These are phyloP conservation scores for Purshia tridentata DNA, from an alignment of 306 rosid genomes.

Conservation along the genomic window DNA sequence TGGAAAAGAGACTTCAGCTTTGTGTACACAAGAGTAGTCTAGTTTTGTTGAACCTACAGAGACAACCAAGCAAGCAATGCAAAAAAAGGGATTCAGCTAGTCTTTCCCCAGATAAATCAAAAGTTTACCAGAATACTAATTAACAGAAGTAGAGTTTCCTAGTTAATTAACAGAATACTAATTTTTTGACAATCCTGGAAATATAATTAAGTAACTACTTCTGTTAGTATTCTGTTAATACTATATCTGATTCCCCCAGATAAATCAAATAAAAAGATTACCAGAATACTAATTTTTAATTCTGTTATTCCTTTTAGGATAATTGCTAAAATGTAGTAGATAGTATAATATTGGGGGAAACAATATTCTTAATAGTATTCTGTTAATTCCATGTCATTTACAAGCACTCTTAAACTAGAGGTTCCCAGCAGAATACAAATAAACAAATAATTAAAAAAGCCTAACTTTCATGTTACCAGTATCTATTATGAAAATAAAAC, in stretches of 20 bases:
- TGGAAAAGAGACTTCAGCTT: conserved; percentile 8
- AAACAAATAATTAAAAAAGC: background rate
- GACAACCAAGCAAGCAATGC: background rate
- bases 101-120: background rate
- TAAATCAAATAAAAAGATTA: too few species aligned
- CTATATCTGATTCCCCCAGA: too few species aligned
- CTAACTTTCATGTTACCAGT: background rate
- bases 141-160: too few species aligned
- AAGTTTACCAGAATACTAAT: too few species aligned
- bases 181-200: too few species aligned
- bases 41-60: conserved; percentile 9
- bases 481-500: background rate
- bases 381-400: background rate
- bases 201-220: too few species aligned
- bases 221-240: too few species aligned
- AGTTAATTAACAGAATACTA: too few species aligned
- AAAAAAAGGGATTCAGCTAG: background rate
- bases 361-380: background rate
- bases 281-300: too few species aligned
- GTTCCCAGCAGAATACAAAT: too few species aligned
- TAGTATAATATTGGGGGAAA: background rate
- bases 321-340: background rate
- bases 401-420: background rate
- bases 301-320: background rate
- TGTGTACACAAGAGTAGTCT: conserved; percentile 9